phyloP scores from a whole-genome alignment of 495 filamentous ascomycete species.

The Saxophila tyrrhenica region DNA sequence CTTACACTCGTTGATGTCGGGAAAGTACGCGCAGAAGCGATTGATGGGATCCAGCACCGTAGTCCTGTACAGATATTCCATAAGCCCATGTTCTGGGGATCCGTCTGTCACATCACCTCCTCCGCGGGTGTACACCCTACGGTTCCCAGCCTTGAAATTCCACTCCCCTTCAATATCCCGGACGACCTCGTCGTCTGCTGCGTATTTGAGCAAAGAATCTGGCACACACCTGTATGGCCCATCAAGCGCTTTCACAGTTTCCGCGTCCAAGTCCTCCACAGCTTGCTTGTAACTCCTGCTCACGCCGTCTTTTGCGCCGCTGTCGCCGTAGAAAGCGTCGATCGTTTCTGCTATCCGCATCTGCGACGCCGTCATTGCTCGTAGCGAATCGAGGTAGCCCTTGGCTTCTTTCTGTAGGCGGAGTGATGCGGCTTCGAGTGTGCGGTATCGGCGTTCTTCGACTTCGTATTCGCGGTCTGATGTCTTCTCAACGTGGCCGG shows the following conservation, averaged over 20 bases:
- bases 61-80: slow-evolving; percentile 41
- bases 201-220: not conserved
- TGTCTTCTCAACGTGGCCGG: slow-evolving; percentile 87
- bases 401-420: slow-evolving; percentile 95
- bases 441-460: slow-evolving; percentile 91
- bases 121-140: not conserved
- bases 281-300: slow-evolving; percentile 95
- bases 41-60: slow-evolving; percentile 92
- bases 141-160: slow-evolving; percentile 1
- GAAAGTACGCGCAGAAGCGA: slow-evolving; percentile 95
- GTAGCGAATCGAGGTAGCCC: slow-evolving; percentile 87
- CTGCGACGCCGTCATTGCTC: slow-evolving; percentile 98
- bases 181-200: slow-evolving; percentile 4
- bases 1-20: slow-evolving; percentile 94
- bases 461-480: slow-evolving; percentile 96
- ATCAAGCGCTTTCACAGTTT: slow-evolving; percentile 95
- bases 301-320: slow-evolving; percentile 86
- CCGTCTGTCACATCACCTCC: not conserved
- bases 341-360: slow-evolving; percentile 99
- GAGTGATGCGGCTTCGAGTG: slow-evolving; percentile 86
- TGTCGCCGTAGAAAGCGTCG: slow-evolving; percentile 96
- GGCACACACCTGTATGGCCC: slow-evolving; percentile 72
- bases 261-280: slow-evolving; percentile 91
- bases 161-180: slow-evolving; percentile 9
- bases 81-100: slow-evolving; percentile 5